These are phyloP conservation scores for Acanthamoeba lugdunensis DNA, from an alignment of 208 protist genomes.

Conservation along the genomic window DNA sequence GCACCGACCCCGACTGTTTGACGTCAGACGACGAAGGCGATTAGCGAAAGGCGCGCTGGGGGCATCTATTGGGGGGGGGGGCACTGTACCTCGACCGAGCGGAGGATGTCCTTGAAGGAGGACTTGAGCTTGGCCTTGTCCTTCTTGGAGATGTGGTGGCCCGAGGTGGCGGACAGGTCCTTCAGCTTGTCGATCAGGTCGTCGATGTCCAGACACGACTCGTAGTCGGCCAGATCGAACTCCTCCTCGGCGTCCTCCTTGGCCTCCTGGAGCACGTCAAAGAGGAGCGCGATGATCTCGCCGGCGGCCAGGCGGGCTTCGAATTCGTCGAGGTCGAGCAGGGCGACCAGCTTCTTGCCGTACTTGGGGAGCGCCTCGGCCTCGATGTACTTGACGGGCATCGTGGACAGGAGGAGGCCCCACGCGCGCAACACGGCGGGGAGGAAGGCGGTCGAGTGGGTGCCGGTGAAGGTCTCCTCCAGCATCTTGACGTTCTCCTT, in stretches of 20 bases:
- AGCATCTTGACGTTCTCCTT: constrained; percentile 34
- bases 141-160: constrained; percentile 58
- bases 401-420: constrained; percentile 39
- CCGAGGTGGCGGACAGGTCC: constrained; percentile 16
- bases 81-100: constrained; percentile 19
- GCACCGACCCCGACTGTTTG: constrained; percentile 48
- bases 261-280: constrained; percentile 29
- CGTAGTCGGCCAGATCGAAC: constrained; percentile 29
- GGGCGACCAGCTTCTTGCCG: constrained; percentile 53
- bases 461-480: constrained; percentile 10
- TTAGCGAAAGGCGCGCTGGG: background rate
- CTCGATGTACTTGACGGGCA: constrained; percentile 40
- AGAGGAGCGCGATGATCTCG: constrained; percentile 30
- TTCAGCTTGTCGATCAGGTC: constrained; percentile 42
- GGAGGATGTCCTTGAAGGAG: constrained; percentile 61
- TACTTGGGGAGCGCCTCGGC: constrained; percentile 43
- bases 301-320: constrained; percentile 33
- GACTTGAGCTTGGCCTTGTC: constrained; percentile 60
- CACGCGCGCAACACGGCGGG: background rate
- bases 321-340: constrained; percentile 53
- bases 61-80: background rate
- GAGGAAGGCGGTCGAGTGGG: background rate
- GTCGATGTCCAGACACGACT: constrained; percentile 28
- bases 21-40: background rate
- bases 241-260: constrained; percentile 34